Conservation (phyloP, 1,284 basidiomycete species). For the Tylopilus sp. region DNA sequence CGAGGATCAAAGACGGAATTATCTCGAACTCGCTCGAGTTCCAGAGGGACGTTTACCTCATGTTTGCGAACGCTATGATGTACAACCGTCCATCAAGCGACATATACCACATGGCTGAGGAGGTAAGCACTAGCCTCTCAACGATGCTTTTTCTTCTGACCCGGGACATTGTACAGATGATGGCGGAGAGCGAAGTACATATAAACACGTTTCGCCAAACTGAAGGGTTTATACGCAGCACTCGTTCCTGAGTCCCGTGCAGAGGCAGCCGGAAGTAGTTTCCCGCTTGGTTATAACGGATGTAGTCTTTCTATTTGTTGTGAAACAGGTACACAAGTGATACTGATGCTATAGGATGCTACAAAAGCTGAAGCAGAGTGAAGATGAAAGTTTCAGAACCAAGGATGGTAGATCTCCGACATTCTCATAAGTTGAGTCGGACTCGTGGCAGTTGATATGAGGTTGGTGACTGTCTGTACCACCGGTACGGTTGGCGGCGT, state of each 20-base stretch:
- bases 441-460: constrained; percentile 77
- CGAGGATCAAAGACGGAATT: constrained; percentile 74
- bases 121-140: constrained; percentile 47
- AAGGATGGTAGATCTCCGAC: constrained; percentile 79
- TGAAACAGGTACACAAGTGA: constrained; percentile 6
- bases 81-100: constrained; percentile 85
- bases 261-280: not conserved
- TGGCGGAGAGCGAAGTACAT: constrained; percentile 74
- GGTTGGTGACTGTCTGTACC: constrained; percentile 78
- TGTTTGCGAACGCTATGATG: constrained; percentile 97
- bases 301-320: constrained; percentile 2
- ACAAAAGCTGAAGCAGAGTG: not conserved
- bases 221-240: constrained; percentile 58
- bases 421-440: constrained; percentile 75
- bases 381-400: constrained; percentile 54
- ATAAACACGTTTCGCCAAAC: constrained; percentile 76
- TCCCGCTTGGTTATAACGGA: not conserved
- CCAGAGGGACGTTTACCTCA: constrained; percentile 83
- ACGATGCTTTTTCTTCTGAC: constrained; percentile 1
- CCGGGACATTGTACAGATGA: constrained; percentile 59
- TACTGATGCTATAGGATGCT: constrained; percentile 2
- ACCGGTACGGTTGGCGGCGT: constrained; percentile 52
- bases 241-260: constrained; percentile 28
- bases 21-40: constrained; percentile 82
- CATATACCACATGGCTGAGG: constrained; percentile 85